These are phyloP conservation scores for Fusarium drepaniforme DNA, from an alignment of 2,329 filamentous ascomycete species.

Conservation along the genomic window DNA sequence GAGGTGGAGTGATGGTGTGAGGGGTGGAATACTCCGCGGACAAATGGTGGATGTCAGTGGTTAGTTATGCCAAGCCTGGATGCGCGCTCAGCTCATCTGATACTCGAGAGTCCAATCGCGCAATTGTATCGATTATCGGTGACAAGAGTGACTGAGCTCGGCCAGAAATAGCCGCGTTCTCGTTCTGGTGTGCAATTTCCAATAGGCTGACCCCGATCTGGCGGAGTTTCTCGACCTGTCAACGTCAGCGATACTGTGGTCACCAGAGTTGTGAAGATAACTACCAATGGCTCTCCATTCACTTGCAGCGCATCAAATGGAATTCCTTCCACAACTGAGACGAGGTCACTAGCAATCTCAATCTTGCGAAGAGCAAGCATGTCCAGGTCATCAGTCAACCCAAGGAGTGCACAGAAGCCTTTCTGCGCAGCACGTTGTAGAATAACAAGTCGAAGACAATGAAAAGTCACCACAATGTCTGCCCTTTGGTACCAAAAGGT, in stretches of 20 bases:
- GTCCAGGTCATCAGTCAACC: constrained; percentile 10
- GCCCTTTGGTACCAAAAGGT: constrained; percentile 21
- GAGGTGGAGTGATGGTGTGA: not conserved
- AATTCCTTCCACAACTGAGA: not conserved
- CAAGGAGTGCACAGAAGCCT: constrained; percentile 11
- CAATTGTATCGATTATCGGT: constrained; percentile 14
- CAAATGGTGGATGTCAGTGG: constrained; percentile 2
- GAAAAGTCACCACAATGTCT: constrained; percentile 20
- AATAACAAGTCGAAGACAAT: constrained; percentile 19
- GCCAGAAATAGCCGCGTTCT: constrained; percentile 1
- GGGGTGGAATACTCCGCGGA: constrained; percentile 20
- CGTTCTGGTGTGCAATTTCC: constrained; percentile 20
- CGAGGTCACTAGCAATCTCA: constrained; percentile 18
- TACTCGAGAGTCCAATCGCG: constrained; percentile 21
- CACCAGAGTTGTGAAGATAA: not conserved
- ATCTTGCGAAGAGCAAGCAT: constrained; percentile 25
- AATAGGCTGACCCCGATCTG: constrained; percentile 21
- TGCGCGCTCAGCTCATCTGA: constrained; percentile 24
- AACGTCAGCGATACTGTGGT: not conserved
- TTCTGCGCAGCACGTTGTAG: constrained; percentile 4
- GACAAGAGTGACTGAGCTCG: constrained; percentile 8
- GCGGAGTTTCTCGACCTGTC: constrained; percentile 30
- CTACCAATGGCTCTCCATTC: constrained; percentile 24
- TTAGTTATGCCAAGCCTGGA: not conserved
- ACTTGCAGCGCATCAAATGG: constrained; percentile 23